phyloP scores from a whole-genome alignment of 768 basidiomycete genomes.

The Amanita subjunquillea region DNA sequence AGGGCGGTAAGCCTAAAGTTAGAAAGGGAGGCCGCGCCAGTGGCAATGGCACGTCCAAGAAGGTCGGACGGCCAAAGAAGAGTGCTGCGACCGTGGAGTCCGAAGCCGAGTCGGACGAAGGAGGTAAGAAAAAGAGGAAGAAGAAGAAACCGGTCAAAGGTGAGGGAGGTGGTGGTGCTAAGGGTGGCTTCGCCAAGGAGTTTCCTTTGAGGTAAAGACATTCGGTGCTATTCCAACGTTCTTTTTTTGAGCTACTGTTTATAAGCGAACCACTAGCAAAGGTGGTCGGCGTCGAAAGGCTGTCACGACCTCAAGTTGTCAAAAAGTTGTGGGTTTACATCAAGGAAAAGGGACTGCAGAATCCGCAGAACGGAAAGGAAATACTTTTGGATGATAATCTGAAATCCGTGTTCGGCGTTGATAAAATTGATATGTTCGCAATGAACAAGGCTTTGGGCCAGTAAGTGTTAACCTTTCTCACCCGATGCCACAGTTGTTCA shows the following conservation, averaged over 20 bases:
- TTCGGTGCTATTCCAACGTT: slow-evolving; percentile 5
- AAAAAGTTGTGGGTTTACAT: slow-evolving; percentile 89
- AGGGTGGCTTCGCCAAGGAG: slow-evolving; percentile 74
- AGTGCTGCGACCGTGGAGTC: slow-evolving; percentile 44
- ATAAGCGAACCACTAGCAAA: slow-evolving; percentile 63
- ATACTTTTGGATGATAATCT: slow-evolving; percentile 75
- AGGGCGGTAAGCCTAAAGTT: background rate
- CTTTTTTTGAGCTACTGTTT: slow-evolving; percentile 7
- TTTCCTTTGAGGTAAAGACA: slow-evolving; percentile 54
- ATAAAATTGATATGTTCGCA: slow-evolving; percentile 86
- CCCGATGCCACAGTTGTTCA: background rate
- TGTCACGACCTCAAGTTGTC: slow-evolving; percentile 85
- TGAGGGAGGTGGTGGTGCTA: slow-evolving; percentile 29
- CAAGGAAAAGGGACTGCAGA: slow-evolving; percentile 72
- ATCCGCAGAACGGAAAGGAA: slow-evolving; percentile 73
- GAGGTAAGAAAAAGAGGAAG: slow-evolving; percentile 23
- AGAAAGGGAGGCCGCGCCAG: background rate
- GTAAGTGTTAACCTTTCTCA: slow-evolving; percentile 26
- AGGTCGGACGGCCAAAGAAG: slow-evolving; percentile 39
- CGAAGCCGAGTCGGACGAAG: slow-evolving; percentile 41
- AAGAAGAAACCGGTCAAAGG: slow-evolving; percentile 31
- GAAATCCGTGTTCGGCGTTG: slow-evolving; percentile 65
- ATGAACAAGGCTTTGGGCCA: slow-evolving; percentile 89
- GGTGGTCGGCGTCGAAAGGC: slow-evolving; percentile 51
- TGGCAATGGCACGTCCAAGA: slow-evolving; percentile 17